Evolutionary conservation across 2,329 filamentous ascomycete species (phyloP).

Genomic region (Aspergillus melleus): DNA sequence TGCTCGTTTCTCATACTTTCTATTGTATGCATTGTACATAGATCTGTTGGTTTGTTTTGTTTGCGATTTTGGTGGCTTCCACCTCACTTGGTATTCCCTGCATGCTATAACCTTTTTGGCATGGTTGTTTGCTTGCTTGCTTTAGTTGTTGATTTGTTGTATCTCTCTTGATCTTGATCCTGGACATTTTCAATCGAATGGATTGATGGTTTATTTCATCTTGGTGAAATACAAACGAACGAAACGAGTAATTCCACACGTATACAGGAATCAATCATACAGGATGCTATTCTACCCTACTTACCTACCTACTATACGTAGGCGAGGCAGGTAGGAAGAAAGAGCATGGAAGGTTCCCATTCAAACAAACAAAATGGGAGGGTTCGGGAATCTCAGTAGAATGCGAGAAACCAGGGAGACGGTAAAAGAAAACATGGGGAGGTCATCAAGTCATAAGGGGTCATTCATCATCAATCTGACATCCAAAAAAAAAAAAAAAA

Average conservation of each 20-base stretch:
- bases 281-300: too few species aligned
- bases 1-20: background rate
- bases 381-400: too few species aligned
- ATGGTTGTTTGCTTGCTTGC: background rate
- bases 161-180: background rate
- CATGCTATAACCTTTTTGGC: background rate
- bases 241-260: background rate
- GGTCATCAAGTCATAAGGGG: background rate
- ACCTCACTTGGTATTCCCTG: background rate
- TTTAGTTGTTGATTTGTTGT: background rate
- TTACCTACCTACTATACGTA: too few species aligned
- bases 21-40: constrained; percentile 3
- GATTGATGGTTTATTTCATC: background rate
- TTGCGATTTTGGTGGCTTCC: background rate
- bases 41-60: background rate
- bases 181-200: background rate
- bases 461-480: background rate
- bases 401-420: too few species aligned
- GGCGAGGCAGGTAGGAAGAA: too few species aligned
- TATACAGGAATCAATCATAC: background rate
- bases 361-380: too few species aligned
- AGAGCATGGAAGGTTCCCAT: too few species aligned
- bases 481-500: background rate
- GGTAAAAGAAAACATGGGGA: background rate
- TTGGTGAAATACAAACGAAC: background rate